These are phyloP conservation scores for Sporothrix globosa DNA, from an alignment of 2,329 filamentous ascomycete genomes.

Conservation along the genomic window DNA sequence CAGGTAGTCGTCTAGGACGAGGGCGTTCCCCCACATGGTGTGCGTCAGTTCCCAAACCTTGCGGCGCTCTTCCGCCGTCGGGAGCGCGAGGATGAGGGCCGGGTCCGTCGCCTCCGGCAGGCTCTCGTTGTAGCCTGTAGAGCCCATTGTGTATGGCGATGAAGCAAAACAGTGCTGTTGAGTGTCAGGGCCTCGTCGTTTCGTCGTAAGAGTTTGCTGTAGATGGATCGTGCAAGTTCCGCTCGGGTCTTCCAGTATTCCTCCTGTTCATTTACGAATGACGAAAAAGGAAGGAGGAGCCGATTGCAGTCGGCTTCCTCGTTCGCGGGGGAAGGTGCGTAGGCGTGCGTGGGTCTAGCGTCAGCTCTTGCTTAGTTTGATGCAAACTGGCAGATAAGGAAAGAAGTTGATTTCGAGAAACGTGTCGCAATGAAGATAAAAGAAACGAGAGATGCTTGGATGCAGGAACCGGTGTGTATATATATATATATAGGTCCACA, in stretches of 20 bases:
- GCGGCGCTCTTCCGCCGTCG: conserved; percentile 59
- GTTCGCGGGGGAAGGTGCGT: conserved; percentile 18
- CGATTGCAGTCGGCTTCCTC: conserved; percentile 10
- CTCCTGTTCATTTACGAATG: background rate
- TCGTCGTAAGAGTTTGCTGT: background rate
- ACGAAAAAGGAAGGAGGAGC: conserved; percentile 29
- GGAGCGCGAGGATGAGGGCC: conserved; percentile 55
- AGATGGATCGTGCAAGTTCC: background rate
- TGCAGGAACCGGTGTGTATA: background rate
- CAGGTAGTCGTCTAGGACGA: conserved; percentile 60
- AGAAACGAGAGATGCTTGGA: background rate
- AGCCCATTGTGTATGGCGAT: conserved; percentile 43
- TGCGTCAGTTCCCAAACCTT: conserved; percentile 61
- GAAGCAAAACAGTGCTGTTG: background rate
- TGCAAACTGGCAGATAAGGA: conserved; percentile 5
- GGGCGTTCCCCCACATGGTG: conserved; percentile 61
- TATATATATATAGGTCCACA: background rate
- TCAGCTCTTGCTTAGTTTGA: background rate
- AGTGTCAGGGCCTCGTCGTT: too few species aligned
- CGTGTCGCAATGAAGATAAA: background rate
- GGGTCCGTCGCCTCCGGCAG: conserved; percentile 45
- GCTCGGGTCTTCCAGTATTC: background rate
- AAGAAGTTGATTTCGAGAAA: background rate
- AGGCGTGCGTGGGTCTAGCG: conserved; percentile 16
- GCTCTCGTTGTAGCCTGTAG: conserved; percentile 35